Base-by-base conservation (phyloP, 148 eudicot genomes). In the Chenopodium suecicum region DNA sequence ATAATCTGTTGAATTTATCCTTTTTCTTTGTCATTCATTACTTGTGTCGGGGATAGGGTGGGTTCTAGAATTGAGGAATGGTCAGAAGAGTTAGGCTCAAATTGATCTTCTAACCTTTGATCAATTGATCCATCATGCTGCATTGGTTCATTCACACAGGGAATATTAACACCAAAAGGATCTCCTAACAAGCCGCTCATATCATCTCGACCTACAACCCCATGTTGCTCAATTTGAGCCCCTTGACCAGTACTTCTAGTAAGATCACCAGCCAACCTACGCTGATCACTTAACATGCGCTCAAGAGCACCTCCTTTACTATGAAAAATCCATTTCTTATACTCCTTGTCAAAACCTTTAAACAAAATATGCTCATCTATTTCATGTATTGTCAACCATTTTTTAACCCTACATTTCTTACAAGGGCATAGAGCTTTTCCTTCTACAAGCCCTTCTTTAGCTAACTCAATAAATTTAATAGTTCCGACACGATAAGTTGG, bases 261-360 rank as follows among this genome's bases (percentile, higher is more conserved):
- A 48, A 34, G 4, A 2, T 34, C 4, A 4, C 37, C 37, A 34
- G 4, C 37, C 37, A 34, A 34, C 37, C 37, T 34, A 34, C 37
- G 37, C 37, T 34, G 37, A 34, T 34, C 32, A 23, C 6, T 34
- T 34, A 66, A 7, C 5, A 52, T 23, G 8, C 16, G 54, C 9
- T 74, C 20, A 29, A 52, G 19, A 20, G 19, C 10, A 63, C 9
- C 46, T 4, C 41, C 11, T 7, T 7, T 20, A 9, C 70, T 70
- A 10, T 77, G 79, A 77, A 32, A 63, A 34, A 63, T 63, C 54
- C 79, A 77, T 3, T 34, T 56, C 34, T n/a, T 77, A 63, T 77
- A 77, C 17, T 20, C 9, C 4, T 60, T n/a, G 17, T 32, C 37
- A 22, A 63, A 77, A 3, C 70, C 69, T 9, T 63, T 60, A 20